These are phyloP conservation scores for Leonotis leonurus DNA, from an alignment of 257 asterid species.

Conservation along the genomic window DNA sequence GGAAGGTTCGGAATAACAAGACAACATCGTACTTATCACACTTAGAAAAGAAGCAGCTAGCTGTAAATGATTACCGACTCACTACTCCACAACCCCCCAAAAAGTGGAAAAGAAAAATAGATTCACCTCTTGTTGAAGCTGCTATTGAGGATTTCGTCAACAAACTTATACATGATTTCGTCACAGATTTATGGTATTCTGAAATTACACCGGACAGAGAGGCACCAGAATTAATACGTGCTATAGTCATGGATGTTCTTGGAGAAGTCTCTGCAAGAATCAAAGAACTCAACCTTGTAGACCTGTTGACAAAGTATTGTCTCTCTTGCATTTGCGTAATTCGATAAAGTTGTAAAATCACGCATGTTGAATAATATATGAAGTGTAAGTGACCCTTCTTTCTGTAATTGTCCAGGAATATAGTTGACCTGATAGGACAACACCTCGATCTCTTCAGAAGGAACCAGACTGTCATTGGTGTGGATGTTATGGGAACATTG, in stretches of 20 bases:
- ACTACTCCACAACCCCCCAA: constrained; percentile 46
- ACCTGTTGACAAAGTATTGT: constrained; percentile 83
- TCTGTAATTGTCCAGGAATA: constrained; percentile 52
- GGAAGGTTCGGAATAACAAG: constrained; percentile 57
- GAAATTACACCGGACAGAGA: constrained; percentile 88
- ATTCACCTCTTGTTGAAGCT: constrained; percentile 78
- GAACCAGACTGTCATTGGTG: constrained; percentile 83
- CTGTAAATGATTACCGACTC: constrained; percentile 85
- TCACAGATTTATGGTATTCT: constrained; percentile 83
- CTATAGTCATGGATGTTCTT: constrained; percentile 75
- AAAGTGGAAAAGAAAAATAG: constrained; percentile 88
- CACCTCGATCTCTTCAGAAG: constrained; percentile 92
- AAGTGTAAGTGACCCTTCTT: constrained; percentile 8
- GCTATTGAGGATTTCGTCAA: constrained; percentile 70
- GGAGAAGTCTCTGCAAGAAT: constrained; percentile 81
- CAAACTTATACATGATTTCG: constrained; percentile 85
- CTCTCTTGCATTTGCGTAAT: constrained; percentile 4
- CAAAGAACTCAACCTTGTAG: constrained; percentile 84
- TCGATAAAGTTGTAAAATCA: too few species aligned
- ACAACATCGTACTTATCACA: constrained; percentile 61
- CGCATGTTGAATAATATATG: constrained; percentile 1
- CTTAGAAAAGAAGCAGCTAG: constrained; percentile 86
- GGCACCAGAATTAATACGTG: constrained; percentile 72
- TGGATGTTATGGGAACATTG: constrained; percentile 91
- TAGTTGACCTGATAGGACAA: constrained; percentile 73